Conservation (phyloP, 2,329 filamentous ascomycete genomes). For the Pseudocercospora macadamiae region DNA sequence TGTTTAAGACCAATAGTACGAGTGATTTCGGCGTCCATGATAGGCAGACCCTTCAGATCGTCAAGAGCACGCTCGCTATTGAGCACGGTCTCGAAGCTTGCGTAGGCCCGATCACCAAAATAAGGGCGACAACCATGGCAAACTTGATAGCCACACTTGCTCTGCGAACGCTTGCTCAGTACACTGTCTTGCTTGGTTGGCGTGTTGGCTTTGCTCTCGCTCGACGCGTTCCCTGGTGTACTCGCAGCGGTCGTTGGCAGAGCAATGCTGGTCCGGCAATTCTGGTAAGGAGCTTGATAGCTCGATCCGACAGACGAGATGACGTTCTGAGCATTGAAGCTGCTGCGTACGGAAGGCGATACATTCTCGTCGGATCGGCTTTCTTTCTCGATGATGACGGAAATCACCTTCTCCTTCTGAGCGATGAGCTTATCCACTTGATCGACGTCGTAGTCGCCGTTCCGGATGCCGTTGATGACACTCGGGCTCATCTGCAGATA, state of each 20-base stretch:
- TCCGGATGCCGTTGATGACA: conserved; percentile 46
- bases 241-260: conserved; percentile 13
- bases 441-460: conserved; percentile 47
- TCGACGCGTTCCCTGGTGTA: conserved; percentile 10
- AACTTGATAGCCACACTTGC: conserved; percentile 48
- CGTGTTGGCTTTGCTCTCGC: conserved; percentile 13
- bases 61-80: conserved; percentile 35
- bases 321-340: conserved; percentile 23
- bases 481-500: conserved; percentile 43
- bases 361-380: not conserved
- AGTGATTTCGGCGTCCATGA: conserved; percentile 41
- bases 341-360: not conserved
- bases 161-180: not conserved
- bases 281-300: conserved; percentile 23
- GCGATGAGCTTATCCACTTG: conserved; percentile 46
- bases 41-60: conserved; percentile 39
- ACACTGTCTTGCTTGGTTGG: conserved; percentile 19
- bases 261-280: conserved; percentile 9
- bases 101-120: conserved; percentile 51
- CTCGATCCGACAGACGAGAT: conserved; percentile 31
- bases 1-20: conserved; percentile 39
- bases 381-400: conserved; percentile 26
- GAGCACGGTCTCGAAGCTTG: conserved; percentile 49
- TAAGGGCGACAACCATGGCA: conserved; percentile 56
- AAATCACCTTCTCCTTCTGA: conserved; percentile 45